Evolutionary conservation across 2,329 filamentous ascomycete species (phyloP), one percentile per base, ranked within the genome.

Genomic region (Epichloe sibirici): DNA sequence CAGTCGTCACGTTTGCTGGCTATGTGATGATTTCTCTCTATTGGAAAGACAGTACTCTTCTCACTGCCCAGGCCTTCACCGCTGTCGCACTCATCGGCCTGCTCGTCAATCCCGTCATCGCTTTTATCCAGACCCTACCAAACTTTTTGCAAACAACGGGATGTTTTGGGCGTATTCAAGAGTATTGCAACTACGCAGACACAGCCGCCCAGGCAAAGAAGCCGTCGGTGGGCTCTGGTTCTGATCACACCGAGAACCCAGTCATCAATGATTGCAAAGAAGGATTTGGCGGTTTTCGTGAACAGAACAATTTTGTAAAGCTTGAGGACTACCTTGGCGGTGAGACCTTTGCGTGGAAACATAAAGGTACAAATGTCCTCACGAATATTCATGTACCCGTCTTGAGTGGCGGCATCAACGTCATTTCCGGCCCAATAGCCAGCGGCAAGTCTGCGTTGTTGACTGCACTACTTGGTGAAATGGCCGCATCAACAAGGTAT

Each of bases 391-490:
- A 21, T 21, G 17, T 2, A 21, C 17, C 17, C 17, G 17, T 21
- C 17, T 21, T 21, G 17, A 21, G 17, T 21, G 17, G 17, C 17
- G 17, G 17, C 17, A 55, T 70, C 3, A 70, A 63, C 0, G 58
- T 71, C 1, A 56, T 73, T 1, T 58, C 68, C 2, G 71, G 71
- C 0, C 68, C 69, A 2, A 65, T 71, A 1, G 65, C 61, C 0
- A 63, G 58, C 12, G 65, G 66, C 1, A 68, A 74, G 53, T 69
- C 68, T 0, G 69, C 68, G 0, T 55, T 72, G 0, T 64, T 66
- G 58, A 54, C 68, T 58, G 55, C 64, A 45, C 44, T 73, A 28
- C 59, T 70, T 2, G 65, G 64, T 2, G 66, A 66, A 54, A 58
- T 59, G 5, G 17, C 17, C 17, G 17, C 17, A 21, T 2, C 17